Conservation (phyloP, 768 basidiomycete species). For the Trametes punicea region DNA sequence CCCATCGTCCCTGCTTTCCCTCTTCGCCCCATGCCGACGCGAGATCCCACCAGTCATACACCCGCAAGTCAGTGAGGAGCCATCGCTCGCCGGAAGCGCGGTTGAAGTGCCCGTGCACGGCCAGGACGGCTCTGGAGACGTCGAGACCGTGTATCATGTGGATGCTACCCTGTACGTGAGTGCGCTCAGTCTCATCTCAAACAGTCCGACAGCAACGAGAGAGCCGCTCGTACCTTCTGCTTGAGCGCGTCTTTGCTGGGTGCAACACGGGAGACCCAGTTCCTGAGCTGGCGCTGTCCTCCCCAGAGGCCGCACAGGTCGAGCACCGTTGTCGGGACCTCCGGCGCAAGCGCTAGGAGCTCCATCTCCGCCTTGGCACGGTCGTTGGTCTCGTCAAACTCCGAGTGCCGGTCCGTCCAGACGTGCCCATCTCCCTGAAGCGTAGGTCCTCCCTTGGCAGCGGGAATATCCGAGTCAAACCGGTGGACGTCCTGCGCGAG, state of each 20-base stretch:
- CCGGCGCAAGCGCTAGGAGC: slow-evolving; percentile 43
- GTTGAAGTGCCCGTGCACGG: slow-evolving; percentile 45
- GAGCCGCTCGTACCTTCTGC: slow-evolving; percentile 40
- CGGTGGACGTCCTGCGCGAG: not conserved
- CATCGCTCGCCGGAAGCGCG: slow-evolving; percentile 51
- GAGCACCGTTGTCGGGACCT: slow-evolving; percentile 46
- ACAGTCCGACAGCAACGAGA: not conserved
- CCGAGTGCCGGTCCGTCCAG: slow-evolving; percentile 56
- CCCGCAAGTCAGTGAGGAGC: slow-evolving; percentile 51
- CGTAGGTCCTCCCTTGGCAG: slow-evolving; percentile 30
- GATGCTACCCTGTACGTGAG: slow-evolving; percentile 43
- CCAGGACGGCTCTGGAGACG: slow-evolving; percentile 55
- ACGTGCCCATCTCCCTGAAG: slow-evolving; percentile 1
- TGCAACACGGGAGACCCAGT: slow-evolving; percentile 54
- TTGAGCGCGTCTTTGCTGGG: slow-evolving; percentile 52
- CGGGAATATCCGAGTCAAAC: not conserved
- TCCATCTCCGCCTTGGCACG: slow-evolving; percentile 54
- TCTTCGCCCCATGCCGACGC: slow-evolving; percentile 49
- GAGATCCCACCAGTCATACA: slow-evolving; percentile 71
- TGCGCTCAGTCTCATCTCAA: too few relatives aligned
- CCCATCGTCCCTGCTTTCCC: slow-evolving; percentile 50
- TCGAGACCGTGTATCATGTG: slow-evolving; percentile 64
- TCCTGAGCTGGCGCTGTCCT: slow-evolving; percentile 43
- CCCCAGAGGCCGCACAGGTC: slow-evolving; percentile 67
- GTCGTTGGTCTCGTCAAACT: slow-evolving; percentile 37